These are phyloP conservation scores for Globisporangium uncinulatum DNA, from an alignment of 352 stramenopile species.

Conservation along the genomic window DNA sequence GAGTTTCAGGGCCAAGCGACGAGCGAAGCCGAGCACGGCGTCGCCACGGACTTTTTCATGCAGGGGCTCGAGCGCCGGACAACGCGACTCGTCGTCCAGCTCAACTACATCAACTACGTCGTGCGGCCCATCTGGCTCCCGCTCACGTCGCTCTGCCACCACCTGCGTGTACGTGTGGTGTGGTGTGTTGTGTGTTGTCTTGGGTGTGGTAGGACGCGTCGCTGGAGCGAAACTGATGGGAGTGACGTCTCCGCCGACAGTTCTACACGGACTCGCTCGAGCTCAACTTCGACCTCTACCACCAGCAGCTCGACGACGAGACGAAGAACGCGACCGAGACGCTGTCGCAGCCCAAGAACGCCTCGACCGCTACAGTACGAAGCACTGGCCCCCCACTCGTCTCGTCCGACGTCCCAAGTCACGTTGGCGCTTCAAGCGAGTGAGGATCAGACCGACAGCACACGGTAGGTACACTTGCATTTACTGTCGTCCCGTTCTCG, in stretches of 20 bases:
- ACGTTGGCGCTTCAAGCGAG: no score
- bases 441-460: no score
- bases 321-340: slow-evolving; percentile 1
- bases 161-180: slow-evolving; percentile 39
- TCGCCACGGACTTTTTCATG: slow-evolving; percentile 71
- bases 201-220: not conserved
- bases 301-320: slow-evolving; percentile 33
- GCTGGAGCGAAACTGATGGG: not conserved
- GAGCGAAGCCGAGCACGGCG: slow-evolving; percentile 46
- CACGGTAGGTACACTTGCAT: no score
- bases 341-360: not conserved
- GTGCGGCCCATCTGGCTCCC: slow-evolving; percentile 63
- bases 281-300: slow-evolving; percentile 57
- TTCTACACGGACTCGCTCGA: slow-evolving; percentile 67
- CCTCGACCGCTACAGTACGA: not conserved
- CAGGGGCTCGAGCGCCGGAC: slow-evolving; percentile 54
- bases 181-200: slow-evolving; percentile 1
- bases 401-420: no score
- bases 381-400: not conserved
- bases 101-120: slow-evolving; percentile 78
- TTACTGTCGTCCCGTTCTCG: no score
- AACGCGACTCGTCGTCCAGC: slow-evolving; percentile 55
- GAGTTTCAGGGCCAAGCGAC: slow-evolving; percentile 74
- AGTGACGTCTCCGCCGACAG: slow-evolving; percentile 10
- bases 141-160: slow-evolving; percentile 35